Base-by-base conservation (phyloP, 345 rosid genomes). In the Cardamine occulta region DNA sequence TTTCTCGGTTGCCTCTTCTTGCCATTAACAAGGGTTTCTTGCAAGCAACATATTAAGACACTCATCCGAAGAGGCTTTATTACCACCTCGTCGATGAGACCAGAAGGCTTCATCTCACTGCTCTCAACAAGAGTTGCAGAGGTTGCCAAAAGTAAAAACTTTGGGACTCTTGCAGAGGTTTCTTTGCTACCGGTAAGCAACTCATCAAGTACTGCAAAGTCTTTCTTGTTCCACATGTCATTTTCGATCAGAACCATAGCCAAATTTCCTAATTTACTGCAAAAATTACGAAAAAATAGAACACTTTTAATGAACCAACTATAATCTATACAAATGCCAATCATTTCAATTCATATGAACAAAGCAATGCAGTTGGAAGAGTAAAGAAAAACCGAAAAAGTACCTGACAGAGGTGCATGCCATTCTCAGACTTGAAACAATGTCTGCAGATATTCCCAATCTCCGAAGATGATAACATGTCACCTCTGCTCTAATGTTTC, bases 401-500 rank as follows among this genome's bases (percentile, higher is more conserved):
- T 72, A 79, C 76, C 74, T 26, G 87, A 80, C 40, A 83, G 71
- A 72, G 31, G 82, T 54, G 70, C 77, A 77, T 73, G 86, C 88
- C n/a, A 81, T 73, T 73, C 77, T 68, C 52, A 88, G 71, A 71
- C 80, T 82, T 51, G 83, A 76, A 77, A 77, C 79, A 54, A 73
- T 68, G 11, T 85, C 72, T 65, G 78, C 91, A 29, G 80, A 58
- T 78, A 95, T 80, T 42, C 91, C 95, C 81, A 95, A 69, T 68
- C 97, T 88, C 75, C 63, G 73, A 29, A 95, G 88, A 83, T 88
- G 97, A 71, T 92, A 92, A 49, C 82, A 57, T 2, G 96, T 84
- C 45, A 90, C 96, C 86, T 88, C 97, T 8, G 93, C 90, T 52
- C 97, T 91, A 39, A 88, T 84, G 65, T 79, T 80, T 81, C 85